Evolutionary conservation across 495 filamentous ascomycete genomes (phyloP), one percentile per base, ranked within the genome.

Genomic region (Aspergillus leporis): DNA sequence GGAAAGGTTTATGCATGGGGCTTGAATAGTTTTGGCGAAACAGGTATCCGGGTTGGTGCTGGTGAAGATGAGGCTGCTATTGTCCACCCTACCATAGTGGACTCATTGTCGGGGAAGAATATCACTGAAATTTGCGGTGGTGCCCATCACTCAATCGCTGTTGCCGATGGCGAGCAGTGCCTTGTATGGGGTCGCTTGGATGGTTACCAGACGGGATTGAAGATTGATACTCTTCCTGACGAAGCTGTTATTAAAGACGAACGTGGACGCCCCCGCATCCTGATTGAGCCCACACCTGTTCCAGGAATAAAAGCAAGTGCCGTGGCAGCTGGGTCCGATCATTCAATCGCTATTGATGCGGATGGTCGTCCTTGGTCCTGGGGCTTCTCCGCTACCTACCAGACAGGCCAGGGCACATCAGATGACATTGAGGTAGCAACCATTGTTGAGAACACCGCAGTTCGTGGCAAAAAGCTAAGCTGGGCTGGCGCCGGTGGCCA

Each of bases 1-100:
- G 87, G 84, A 34, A 81, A 86, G 31, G 86, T 94, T 56, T 93
- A 83, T 72, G 79, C 86, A 21, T 98, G 92, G 91, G 93, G 93
- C 6, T 73, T 92, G 36, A 98, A 97, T 75, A 90, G 87, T 69
- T 96, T 89, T 67, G 89, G 87, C 48, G 87, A 93, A 71, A 90
- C 87, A 10, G 94, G 90, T 46, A 81, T 91, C 53, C 77, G 78
- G 13, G 81, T 84, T 13, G 82, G 83, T 49, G 91, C 86, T 23
- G 91, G 92, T 56, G 81, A 86, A 22, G 81, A 86, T 56, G 81
- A 79, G 54, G 82, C 85, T 31, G 76, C 78, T 40, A 77, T 89
- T 51, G 71, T 79, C 8, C 78, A 78, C 46, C 87, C 88, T 2
- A 80, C 81, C 13, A 68, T 84, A 16, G 85, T 92, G 38, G 60